These are phyloP conservation scores for Sarocladium brachiariae DNA, from an alignment of 2,329 filamentous ascomycete species.

Conservation along the genomic window DNA sequence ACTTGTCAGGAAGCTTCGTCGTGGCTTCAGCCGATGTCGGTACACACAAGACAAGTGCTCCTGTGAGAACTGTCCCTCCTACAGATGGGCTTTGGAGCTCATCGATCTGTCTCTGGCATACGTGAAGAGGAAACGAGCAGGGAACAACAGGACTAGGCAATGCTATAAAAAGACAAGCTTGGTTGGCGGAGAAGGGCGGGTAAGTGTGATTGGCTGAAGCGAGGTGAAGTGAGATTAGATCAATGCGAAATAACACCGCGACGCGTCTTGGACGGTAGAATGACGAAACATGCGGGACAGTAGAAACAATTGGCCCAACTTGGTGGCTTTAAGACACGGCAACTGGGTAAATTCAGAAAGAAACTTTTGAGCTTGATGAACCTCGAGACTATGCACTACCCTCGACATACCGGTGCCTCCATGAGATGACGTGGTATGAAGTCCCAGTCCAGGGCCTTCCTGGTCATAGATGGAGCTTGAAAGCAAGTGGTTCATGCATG, in stretches of 20 bases:
- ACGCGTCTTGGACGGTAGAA: slow-evolving; percentile 4
- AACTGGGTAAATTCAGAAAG: not conserved
- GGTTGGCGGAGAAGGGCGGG: not conserved
- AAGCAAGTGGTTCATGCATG: slow-evolving; percentile 5
- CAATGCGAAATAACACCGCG: slow-evolving; percentile 4
- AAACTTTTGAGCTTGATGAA: no score
- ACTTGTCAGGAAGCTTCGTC: no score
- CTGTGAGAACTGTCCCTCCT: no score
- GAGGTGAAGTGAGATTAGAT: not conserved
- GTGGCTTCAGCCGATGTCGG: no score
- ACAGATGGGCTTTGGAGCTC: not conserved
- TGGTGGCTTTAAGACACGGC: not conserved
- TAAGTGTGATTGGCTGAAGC: not conserved
- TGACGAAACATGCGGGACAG: slow-evolving; percentile 4
- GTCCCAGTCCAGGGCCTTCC: no score
- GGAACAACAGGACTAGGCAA: not conserved
- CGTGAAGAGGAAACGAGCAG: not conserved
- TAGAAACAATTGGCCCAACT: no score
- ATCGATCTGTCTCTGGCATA: not conserved
- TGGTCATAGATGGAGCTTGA: not conserved
- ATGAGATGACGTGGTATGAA: no score
- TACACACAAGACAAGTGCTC: no score
- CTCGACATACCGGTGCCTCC: no score
- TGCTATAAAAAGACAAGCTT: not conserved
- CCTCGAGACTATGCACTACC: no score